Evolutionary conservation across 768 basidiomycete genomes (phyloP).

Genomic region (Rhizopogon rudus): DNA sequence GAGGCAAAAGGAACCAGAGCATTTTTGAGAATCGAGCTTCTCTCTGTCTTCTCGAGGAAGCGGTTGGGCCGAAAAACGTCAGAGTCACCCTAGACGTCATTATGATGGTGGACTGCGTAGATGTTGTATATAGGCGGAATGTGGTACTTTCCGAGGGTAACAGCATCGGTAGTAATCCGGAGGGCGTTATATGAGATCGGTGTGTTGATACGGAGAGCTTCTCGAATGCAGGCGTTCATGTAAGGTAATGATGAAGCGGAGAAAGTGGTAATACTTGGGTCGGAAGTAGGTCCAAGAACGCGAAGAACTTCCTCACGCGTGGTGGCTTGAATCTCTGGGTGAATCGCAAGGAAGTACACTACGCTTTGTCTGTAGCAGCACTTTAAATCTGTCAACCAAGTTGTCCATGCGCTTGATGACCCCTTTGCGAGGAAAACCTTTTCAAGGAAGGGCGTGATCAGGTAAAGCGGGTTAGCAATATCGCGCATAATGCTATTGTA

Average conservation of each 20-base stretch:
- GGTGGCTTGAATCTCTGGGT: slow-evolving; percentile 31
- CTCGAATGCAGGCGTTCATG: slow-evolving; percentile 34
- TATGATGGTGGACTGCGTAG: slow-evolving; percentile 26
- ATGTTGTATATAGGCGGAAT: slow-evolving; percentile 32
- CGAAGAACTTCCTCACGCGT: slow-evolving; percentile 34
- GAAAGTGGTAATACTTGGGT: slow-evolving; percentile 27
- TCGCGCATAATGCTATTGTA: slow-evolving; percentile 32
- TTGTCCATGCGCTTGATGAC: slow-evolving; percentile 27
- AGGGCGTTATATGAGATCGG: slow-evolving; percentile 21
- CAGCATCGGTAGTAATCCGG: slow-evolving; percentile 2
- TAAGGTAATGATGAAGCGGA: slow-evolving; percentile 19
- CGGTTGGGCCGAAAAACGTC: slow-evolving; percentile 28
- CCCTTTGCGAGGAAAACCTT: slow-evolving; percentile 21
- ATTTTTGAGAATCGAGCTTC: neutral
- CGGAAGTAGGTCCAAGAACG: slow-evolving; percentile 20
- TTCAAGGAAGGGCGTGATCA: slow-evolving; percentile 30
- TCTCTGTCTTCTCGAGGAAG: slow-evolving; percentile 13
- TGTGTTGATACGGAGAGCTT: slow-evolving; percentile 32
- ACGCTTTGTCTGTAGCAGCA: slow-evolving; percentile 24
- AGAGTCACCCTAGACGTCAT: slow-evolving; percentile 24
- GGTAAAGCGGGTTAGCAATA: slow-evolving; percentile 29
- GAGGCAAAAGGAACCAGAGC: slow-evolving; percentile 27
- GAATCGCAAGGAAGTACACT: slow-evolving; percentile 30
- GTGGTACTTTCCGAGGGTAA: slow-evolving; percentile 22
- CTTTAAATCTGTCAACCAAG: slow-evolving; percentile 23